phyloP scores from a whole-genome alignment of 2,329 filamentous ascomycete genomes.

The Aspergillus bombycis region DNA sequence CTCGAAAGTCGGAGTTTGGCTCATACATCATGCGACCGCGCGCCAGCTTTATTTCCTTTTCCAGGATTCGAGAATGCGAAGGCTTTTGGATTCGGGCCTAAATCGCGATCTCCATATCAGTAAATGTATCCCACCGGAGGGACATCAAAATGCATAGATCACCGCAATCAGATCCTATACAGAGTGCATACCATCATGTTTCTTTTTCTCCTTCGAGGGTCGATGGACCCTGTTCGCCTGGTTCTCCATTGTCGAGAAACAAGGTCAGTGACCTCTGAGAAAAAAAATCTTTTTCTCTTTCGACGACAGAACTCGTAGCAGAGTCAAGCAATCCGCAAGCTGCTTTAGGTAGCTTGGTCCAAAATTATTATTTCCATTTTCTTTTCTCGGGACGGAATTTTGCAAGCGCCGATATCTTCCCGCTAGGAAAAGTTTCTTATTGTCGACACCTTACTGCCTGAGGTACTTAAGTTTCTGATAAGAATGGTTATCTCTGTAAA shows the following conservation, averaged over 20 bases:
- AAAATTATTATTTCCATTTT: constrained; percentile 39
- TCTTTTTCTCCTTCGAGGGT: constrained; percentile 87
- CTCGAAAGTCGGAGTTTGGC: neutral
- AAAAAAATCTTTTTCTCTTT: constrained; percentile 18
- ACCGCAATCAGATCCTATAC: constrained; percentile 5
- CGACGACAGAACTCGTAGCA: constrained; percentile 19
- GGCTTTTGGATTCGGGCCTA: constrained; percentile 83
- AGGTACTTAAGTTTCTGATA: constrained; percentile 14
- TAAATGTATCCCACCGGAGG: neutral
- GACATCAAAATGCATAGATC: neutral
- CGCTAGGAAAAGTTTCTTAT: constrained; percentile 17
- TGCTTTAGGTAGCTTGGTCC: constrained; percentile 25
- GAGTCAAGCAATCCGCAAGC: constrained; percentile 16
- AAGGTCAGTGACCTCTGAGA: constrained; percentile 33
- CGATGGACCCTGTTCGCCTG: constrained; percentile 86
- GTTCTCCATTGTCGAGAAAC: constrained; percentile 66
- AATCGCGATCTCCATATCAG: constrained; percentile 15
- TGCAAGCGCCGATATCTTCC: constrained; percentile 21
- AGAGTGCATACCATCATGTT: constrained; percentile 59
- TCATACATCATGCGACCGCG: constrained; percentile 58
- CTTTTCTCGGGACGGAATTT: constrained; percentile 32
- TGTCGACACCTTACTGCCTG: constrained; percentile 13
- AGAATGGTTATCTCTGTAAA: neutral
- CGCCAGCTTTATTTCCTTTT: constrained; percentile 70
- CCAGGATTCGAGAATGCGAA: constrained; percentile 85